A percentile compares a stretch with the other conserved stretches of the same genome.
Conservation (phyloP, 257 asterid species). For the Anisodus tanguticus region DNA sequence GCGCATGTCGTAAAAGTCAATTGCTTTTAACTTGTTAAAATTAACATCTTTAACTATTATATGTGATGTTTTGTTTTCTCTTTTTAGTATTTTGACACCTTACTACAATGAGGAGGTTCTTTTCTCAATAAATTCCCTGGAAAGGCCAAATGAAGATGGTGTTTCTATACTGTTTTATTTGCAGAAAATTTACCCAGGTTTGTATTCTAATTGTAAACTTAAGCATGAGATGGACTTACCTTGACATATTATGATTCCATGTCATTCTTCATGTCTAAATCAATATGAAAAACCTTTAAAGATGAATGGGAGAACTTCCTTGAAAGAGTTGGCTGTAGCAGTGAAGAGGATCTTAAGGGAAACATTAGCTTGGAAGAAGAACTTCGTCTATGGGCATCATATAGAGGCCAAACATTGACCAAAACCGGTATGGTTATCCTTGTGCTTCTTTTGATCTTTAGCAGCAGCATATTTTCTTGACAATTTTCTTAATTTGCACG, state of each 20-base stretch:
- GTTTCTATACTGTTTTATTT: constrained; percentile 91
- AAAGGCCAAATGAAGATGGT: constrained; percentile 90
- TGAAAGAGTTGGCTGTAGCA: constrained; percentile 68
- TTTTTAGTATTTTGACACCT: constrained; percentile 83
- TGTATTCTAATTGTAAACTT: constrained; percentile 33
- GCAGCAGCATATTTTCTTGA: constrained; percentile 23
- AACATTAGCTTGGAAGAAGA: constrained; percentile 69
- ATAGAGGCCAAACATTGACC: constrained; percentile 97
- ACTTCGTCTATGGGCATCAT: constrained; percentile 94
- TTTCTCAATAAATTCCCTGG: constrained; percentile 72
- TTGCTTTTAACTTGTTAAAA: not conserved
- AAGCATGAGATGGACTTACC: constrained; percentile 19
- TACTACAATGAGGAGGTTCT: constrained; percentile 88
- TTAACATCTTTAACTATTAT: not conserved
- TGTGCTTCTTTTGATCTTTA: constrained; percentile 27
- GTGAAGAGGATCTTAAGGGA: constrained; percentile 80
- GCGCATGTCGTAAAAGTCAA: constrained; percentile 1
- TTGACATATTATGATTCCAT: constrained; percentile 26
- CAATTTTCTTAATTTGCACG: constrained; percentile 24
- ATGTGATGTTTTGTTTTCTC: constrained; percentile 28
- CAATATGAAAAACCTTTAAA: constrained; percentile 38
- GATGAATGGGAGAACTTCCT: constrained; percentile 97
- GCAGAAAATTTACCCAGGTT: constrained; percentile 95
- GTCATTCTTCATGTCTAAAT: constrained; percentile 29
- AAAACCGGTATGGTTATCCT: constrained; percentile 65